Base-by-base conservation (phyloP, 1,284 basidiomycete genomes). In the Jaminaea rosea region DNA sequence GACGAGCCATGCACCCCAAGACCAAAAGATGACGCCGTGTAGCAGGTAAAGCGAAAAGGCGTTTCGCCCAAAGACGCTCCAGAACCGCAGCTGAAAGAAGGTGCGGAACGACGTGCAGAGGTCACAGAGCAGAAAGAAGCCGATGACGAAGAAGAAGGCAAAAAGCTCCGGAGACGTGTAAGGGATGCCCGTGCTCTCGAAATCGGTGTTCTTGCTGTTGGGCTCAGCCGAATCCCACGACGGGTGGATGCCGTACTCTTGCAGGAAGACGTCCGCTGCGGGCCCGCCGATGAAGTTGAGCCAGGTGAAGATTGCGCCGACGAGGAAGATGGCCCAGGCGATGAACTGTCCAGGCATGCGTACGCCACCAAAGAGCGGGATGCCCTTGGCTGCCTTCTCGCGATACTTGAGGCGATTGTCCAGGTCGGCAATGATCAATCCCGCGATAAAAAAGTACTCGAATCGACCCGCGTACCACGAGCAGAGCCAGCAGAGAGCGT, bases 381-480 rank as follows among this genome's bases (percentile, higher is more conserved):
- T 47, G 26, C 63, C 63, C 46, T 59, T 59, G 7, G 50, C 50
- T 0, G 63, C 61, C 26, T 45, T 44, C 10, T 44, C 57, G 44
- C 65, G 61, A 56, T 69, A 69, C 44, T 67, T 60, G 51, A 69
- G 54, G 51, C 60, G 62, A 52, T 55, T 60, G 47, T 69, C 67
- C 27, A 63, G 50, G 45, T 69, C 67, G 32, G 65, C 63, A 10
- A 69, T 46, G 4, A 67, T 59, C 21, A 69, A 50, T 48, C 67
- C 67, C 8, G 63, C 55, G 55, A 69, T 65, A 54, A 69, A 67
- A 58, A 67, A 69, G 37, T 63, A 55, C 29, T 67, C 67, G 60
- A 59, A 69, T 3, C 56, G 59, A 46, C 63, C 56, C 26, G 63
- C 63, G 49, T 62, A 69, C 67, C 67, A 69, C 27, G 58, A 59